Evolutionary conservation across 208 protist genomes (phyloP), one percentile per base, ranked within the genome.

Genomic region (Acanthamoeba castellanii): DNA sequence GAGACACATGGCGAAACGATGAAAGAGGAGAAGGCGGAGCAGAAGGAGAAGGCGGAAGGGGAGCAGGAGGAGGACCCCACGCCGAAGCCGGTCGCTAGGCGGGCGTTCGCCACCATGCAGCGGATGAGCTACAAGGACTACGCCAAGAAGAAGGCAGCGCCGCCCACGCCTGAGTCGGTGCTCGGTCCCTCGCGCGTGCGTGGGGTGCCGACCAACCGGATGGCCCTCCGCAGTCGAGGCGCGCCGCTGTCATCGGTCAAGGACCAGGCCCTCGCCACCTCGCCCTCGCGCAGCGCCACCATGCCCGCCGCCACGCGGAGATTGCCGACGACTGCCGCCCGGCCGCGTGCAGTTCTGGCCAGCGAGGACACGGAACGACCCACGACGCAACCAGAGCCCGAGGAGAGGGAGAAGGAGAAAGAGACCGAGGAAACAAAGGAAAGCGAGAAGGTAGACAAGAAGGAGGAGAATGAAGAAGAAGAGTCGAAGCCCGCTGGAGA

Each of bases 41-140:
- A 57, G 52, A 57, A 57, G 52, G 42, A 45, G 42, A 45, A 78
- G 70, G 32, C 9, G 6, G 32, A 78, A n/a, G 72, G 50, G 72
- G 50, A 11, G 13, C 37, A 52, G 72, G 72, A 81, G 72, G 37
- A 81, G 18, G 18, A 34, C 37, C 14, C 6, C 8, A 30, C 68
- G 6, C 37, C 37, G 11, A 88, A 88, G 52, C 81, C 81, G 14
- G 81, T 25, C 2, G 76, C 81, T 0, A 55, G 52, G 27, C 42
- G 81, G 30, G 50, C 50, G 20, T 88, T 88, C 22, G 81, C 81
- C 30, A 88, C 81, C 81, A 88, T 88, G 81, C 81, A 88, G 50
- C 81, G 81, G 30, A 20, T 88, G n/a, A 88, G 81, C 81, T 88
- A 88, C 81, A 88, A 88, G 30, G 81, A 88, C 81, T 88, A 88